Base-by-base conservation (phyloP, 352 stramenopile species). In the Phytophthora megakarya region DNA sequence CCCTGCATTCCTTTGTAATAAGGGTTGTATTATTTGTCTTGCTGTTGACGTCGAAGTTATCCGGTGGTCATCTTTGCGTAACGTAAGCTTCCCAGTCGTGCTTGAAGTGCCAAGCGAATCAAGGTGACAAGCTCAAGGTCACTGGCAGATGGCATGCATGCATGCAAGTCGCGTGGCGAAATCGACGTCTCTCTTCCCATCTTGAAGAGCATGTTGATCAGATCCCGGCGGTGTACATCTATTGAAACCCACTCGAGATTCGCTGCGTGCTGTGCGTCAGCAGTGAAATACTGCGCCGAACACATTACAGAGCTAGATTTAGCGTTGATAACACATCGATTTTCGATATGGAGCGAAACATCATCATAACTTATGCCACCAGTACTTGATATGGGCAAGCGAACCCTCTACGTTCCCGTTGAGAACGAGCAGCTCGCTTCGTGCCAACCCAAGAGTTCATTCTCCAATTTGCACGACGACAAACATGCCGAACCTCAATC, bases 381-480 rank as follows among this genome's bases (percentile, higher is more conserved):
- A 51, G 38, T 39, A 40, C 43, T 60, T 51, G 22, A 38, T 5
- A n/a, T 23, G 32, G 47, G 28, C n/a, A 37, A 23, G 13, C 22
- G 11, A 56, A 22, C 18, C 13, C 23, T n/a, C 15, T n/a, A 6
- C 22, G 13, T 47, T 19, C 32, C 18, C 25, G 8, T 47, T 18
- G 22, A 23, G 22, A 47, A 23, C 22, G 25, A 7, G 5, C 43
- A 6, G 30, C n/a, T 54, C 19, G 9, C 13, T 9, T 7, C 11
- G 9, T 43, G 30, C 15, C 50, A 49, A 30, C 30, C 19, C 38
- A 45, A 38, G 45, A 57, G 26, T 48, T 69, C 61, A 73, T 50
- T 73, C 49, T 71, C 26, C 55, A 62, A 70, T 59, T 71, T 67
- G 52, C 61, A 44, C 47, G 18, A 37, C 46, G 52, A 47, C 39